Evolutionary conservation across 2,329 filamentous ascomycete species (phyloP).

Genomic region (Huntiella abstrusa): DNA sequence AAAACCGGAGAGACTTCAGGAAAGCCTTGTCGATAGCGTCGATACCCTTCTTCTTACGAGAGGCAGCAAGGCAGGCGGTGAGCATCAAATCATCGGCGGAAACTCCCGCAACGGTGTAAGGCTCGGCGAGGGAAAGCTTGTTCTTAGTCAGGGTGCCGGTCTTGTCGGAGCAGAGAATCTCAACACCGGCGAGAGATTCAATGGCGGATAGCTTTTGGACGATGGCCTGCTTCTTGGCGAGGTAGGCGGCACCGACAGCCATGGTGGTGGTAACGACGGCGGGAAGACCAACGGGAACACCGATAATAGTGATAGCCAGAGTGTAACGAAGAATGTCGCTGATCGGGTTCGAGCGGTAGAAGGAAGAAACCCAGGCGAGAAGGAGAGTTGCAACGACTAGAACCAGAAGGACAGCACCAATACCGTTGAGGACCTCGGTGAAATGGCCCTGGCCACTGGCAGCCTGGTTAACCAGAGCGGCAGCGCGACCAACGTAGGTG

Average conservation of each 20-base stretch:
- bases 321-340: slow-evolving; percentile 68
- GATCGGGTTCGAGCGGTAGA: slow-evolving; percentile 72
- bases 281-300: slow-evolving; percentile 82
- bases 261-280: slow-evolving; percentile 89
- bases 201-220: too few species aligned
- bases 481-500: slow-evolving; percentile 77
- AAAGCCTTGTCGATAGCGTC: slow-evolving; percentile 18
- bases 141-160: too few species aligned
- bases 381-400: slow-evolving; percentile 66
- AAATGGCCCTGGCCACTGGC: slow-evolving; percentile 25
- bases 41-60: too few species aligned
- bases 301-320: slow-evolving; percentile 75
- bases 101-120: slow-evolving; percentile 65
- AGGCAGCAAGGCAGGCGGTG: slow-evolving; percentile 45
- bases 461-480: slow-evolving; percentile 66
- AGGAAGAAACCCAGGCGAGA: slow-evolving; percentile 72
- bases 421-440: slow-evolving; percentile 62
- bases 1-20: slow-evolving; percentile 66
- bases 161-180: too few species aligned
- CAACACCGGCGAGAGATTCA: too few species aligned
- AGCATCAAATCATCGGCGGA: slow-evolving; percentile 80
- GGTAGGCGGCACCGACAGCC: slow-evolving; percentile 63
- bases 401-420: slow-evolving; percentile 60
- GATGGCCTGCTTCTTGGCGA: too few species aligned
- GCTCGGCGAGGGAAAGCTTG: slow-evolving; percentile 49